Conservation (phyloP, 345 rosid genomes). For the Microcos paniculata region DNA sequence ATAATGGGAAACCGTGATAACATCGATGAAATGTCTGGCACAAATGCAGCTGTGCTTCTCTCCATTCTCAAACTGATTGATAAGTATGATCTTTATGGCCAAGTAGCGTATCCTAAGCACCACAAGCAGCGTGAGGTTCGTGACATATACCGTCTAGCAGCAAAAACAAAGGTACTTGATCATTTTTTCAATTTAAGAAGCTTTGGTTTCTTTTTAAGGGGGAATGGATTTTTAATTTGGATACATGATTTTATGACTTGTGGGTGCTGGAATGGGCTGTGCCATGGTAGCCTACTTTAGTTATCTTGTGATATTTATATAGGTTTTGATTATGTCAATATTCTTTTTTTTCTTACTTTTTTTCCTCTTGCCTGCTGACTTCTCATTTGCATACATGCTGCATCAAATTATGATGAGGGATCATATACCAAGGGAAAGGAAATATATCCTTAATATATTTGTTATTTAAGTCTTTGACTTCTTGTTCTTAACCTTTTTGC, state of each 20-base stretch:
- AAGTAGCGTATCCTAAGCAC: conserved; percentile 84
- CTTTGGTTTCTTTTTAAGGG: background rate
- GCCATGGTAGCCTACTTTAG: background rate
- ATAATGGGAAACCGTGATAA: conserved; percentile 82
- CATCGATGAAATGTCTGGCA: conserved; percentile 70
- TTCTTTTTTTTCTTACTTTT: background rate
- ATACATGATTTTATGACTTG: background rate
- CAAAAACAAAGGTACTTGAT: conserved; percentile 65
- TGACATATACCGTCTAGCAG: conserved; percentile 72
- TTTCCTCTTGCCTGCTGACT: background rate
- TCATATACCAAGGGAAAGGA: background rate
- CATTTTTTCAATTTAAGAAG: background rate
- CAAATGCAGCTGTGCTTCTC: conserved; percentile 63
- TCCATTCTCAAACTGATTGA: conserved; percentile 75
- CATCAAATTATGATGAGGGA: background rate
- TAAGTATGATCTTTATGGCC: conserved; percentile 76
- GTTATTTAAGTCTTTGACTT: background rate
- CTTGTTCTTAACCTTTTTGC: background rate
- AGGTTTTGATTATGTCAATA: background rate
- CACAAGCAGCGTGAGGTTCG: conserved; percentile 81
- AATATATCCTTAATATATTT: background rate
- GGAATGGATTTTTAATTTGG: background rate
- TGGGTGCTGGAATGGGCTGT: background rate
- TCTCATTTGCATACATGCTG: background rate
- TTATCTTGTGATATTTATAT: background rate